Evolutionary conservation across 2,329 filamentous ascomycete species (phyloP).

Genomic region (Fusarium brevicatenulatum): DNA sequence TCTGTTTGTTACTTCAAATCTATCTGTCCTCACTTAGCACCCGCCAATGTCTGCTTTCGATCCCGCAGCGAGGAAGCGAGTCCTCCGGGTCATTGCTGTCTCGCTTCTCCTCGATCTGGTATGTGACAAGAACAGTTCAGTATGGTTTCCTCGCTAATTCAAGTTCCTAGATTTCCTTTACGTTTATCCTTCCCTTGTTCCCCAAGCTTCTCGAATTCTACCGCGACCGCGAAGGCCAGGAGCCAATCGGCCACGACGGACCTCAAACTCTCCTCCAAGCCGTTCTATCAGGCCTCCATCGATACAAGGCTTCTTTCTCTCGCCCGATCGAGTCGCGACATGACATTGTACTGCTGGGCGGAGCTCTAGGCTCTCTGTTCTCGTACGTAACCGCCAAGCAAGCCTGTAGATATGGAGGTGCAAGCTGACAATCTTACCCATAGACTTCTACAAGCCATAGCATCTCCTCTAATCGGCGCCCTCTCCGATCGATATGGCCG

Average conservation of each 20-base stretch:
- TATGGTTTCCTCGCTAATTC: conserved; percentile 9
- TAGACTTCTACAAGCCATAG: conserved; percentile 88
- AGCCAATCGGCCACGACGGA: conserved; percentile 54
- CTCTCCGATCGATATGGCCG: conserved; percentile 91
- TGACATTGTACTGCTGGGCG: conserved; percentile 94
- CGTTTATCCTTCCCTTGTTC: conserved; percentile 96
- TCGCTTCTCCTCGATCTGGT: conserved; percentile 92
- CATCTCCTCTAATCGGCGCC: conserved; percentile 88
- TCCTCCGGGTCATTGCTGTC: conserved; percentile 87
- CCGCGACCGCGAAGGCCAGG: conserved; percentile 78
- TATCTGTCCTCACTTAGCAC: conserved; percentile 11
- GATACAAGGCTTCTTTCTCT: conserved; percentile 93
- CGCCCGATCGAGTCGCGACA: conserved; percentile 95
- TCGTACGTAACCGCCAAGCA: conserved; percentile 56
- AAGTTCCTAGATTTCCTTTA: conserved; percentile 86
- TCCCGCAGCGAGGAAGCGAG: conserved; percentile 74
- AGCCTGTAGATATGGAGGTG: neutral
- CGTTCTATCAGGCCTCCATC: conserved; percentile 84
- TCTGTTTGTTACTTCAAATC: neutral
- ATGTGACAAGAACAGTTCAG: conserved; percentile 35
- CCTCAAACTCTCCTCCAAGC: conserved; percentile 77
- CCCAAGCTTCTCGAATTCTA: conserved; percentile 97
- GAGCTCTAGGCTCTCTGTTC: conserved; percentile 93
- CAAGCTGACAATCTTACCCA: conserved; percentile 4
- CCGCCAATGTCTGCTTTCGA: conserved; percentile 58